Base-by-base conservation (phyloP, 2,329 filamentous ascomycete species). In the Ophiostoma sp. region DNA sequence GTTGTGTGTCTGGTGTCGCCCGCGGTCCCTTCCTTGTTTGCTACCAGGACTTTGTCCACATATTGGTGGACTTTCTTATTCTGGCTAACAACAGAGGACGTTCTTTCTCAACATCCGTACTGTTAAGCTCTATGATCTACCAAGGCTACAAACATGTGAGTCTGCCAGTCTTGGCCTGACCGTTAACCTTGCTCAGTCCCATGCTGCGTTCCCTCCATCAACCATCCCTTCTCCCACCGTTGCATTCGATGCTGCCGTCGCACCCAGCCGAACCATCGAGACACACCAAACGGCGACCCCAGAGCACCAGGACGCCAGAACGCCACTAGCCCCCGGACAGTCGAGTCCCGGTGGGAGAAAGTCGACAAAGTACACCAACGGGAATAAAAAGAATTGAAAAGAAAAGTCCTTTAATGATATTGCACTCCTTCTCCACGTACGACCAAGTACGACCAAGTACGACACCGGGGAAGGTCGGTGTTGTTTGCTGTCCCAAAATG, bases 391-490 rank as follows among this genome's bases (percentile, higher is more conserved):
- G 15, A 63, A 61, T 1, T 17, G 1, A 17, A 57, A 57, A 57
- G 3, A 31, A 33, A 19, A 57, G 12, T 17, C 15, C 50, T 50
- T 28, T 22, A 22, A 52, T 9, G 9, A 12, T 42, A 12, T 12
- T n/a, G n/a, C n/a, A n/a, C n/a, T n/a, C n/a, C n/a, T n/a, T n/a
- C n/a, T n/a, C n/a, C n/a, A 45, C 42, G 19, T 11, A 45, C 42
- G 42, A 45, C 22, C n/a, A 17, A 31, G 55, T 28, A 7, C 25
- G 15, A 33, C 25, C 59, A 42, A 36, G 33, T 42, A 42, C 33
- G 33, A 64, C 59, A 19, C 59, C 59, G 59, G 59, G 59, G 59
- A 64, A 22, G 31, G 33, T 64, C 59, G 59, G 59, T 36, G 33
- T 11, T 42, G 19, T 2, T n/a, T 22, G n/a, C 19, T 9, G 33